Evolutionary conservation across 306 rosid species (phyloP), one percentile per base, ranked within the genome.

Genomic region (Hippophae rhamnoides): DNA sequence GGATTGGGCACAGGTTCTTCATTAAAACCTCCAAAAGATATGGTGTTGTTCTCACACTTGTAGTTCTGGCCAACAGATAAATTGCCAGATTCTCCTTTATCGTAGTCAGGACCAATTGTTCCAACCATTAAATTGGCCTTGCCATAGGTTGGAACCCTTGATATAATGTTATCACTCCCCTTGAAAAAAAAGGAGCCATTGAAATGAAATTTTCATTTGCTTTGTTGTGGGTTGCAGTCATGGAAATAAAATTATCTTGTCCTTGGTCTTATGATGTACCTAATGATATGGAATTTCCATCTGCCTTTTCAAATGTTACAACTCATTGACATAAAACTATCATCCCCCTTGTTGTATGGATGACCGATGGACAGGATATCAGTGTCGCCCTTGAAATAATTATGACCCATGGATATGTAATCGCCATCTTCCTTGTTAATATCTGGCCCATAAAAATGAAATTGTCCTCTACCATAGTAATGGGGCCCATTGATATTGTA

Each of bases 11-110:
- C 18, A 18, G 0, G 56, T 56, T 76, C 88, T 38, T 80, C 84
- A 58, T 75, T 80, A 65, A 82, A 84, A 54, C 77, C 83, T 69
- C 86, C 89, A 64, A 88, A 92, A 63, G 95, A 81, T 67, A 83
- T 80, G 73, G 87, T 63, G 72, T 69, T 74, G 61, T 72, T 68
- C 68, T 77, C 90, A 60, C 68, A 79, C 78, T 85, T 72, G 69
- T 72, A 75, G 76, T 60, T 79, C 63, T 75, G 84, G 62, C 64
- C 74, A 76, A 78, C 38, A 18, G 84, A 70, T 27, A 79, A 72
- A 56, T 81, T 71, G 58, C 84, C 75, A 46, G 85, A 72, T 58
- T 74, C 84, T 62, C 76, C 80, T 64, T 73, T 78, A 69, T 75
- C 82, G 62, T 67, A 80, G 56, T 79, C 74, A 70, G 86, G 57